Evolutionary conservation across 495 filamentous ascomycete species (phyloP), one percentile per base, ranked within the genome.

Genomic region (Podospora conica): DNA sequence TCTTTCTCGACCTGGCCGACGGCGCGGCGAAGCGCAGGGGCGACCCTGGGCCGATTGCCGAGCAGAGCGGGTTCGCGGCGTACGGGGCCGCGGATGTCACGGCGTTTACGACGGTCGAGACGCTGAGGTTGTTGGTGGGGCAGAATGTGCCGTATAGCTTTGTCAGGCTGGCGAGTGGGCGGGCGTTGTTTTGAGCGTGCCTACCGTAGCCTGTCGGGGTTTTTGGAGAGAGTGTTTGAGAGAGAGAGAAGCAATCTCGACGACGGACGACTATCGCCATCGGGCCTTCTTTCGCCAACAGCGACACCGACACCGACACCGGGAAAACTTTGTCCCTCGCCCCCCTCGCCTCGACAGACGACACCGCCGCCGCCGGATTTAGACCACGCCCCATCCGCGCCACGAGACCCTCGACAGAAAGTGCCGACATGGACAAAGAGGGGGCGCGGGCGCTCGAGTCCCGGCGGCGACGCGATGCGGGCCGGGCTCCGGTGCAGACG

Each of bases 71-170:
- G 4, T 93, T 91, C 83, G 90, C 87, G 40, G 88, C 88, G 10
- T 93, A 93, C 75, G 89, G 89, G 3, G 85, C 87, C 33, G 88
- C 88, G 24, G 90, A 93, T 70, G 88, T 92, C 28, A 88, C 85
- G 71, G 90, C 90, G 0, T 93, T 91, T 78, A 92, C 90, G 11
- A 92, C 89, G 21, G 90, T 92, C 18, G 89, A 92, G 75, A 93
- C 88, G 33, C 76, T 93, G 10, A 80, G 90, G 56, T 70, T 93
- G 67, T 80, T 95, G 9, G 90, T 93, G 9, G 91, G 91, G 18
- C 88, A 92, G 80, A 93, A 93, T 73, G 90, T 95, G 40, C 89
- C 89, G 25, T 93, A 91, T 79, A 91, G 91, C 76, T 95, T 95
- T 79, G 91, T 93, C 40, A 76, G 90, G 53, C 80, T 93, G 78